Evolutionary conservation across 805 yeast genomes (phyloP).

Genomic region (Candida berthetii): DNA sequence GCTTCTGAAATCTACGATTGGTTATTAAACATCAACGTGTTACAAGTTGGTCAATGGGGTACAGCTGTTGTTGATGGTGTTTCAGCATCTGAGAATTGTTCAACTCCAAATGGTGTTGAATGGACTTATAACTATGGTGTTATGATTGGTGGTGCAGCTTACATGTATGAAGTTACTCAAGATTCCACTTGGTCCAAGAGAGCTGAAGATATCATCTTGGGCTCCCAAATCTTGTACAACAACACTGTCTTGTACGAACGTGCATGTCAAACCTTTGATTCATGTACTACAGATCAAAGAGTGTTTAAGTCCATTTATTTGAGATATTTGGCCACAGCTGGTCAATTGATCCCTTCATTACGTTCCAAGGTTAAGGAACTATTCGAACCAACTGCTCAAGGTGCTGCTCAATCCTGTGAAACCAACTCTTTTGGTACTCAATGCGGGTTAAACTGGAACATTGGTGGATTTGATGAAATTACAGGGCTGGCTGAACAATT

Average conservation of each 20-base stretch:
- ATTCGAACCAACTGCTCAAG: slow-evolving; percentile 47
- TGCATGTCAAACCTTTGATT: slow-evolving; percentile 63
- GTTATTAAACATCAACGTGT: slow-evolving; percentile 43
- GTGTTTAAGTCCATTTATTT: slow-evolving; percentile 83
- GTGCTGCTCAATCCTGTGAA: slow-evolving; percentile 77
- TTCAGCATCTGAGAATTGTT: slow-evolving; percentile 51
- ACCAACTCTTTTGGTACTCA: slow-evolving; percentile 86
- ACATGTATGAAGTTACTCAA: slow-evolving; percentile 59
- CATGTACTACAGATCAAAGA: slow-evolving; percentile 82
- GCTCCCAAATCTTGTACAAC: slow-evolving; percentile 28
- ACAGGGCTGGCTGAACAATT: slow-evolving; percentile 90
- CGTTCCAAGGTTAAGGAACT: slow-evolving; percentile 23
- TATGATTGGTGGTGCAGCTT: slow-evolving; percentile 68
- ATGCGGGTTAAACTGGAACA: slow-evolving; percentile 81
- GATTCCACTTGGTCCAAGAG: slow-evolving; percentile 49
- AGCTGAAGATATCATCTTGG: slow-evolving; percentile 11
- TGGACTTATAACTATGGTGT: slow-evolving; percentile 88
- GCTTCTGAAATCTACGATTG: slow-evolving; percentile 55
- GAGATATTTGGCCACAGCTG: slow-evolving; percentile 67
- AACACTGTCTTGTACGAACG: slow-evolving; percentile 66
- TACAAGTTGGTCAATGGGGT: slow-evolving; percentile 27
- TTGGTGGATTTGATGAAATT: slow-evolving; percentile 60
- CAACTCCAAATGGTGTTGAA: slow-evolving; percentile 44
- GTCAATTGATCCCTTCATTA: slow-evolving; percentile 57
- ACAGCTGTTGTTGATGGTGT: slow-evolving; percentile 70